phyloP scores from a whole-genome alignment of 192 early-diverging fungal genomes.

The Pecoramyces ruminantium region DNA sequence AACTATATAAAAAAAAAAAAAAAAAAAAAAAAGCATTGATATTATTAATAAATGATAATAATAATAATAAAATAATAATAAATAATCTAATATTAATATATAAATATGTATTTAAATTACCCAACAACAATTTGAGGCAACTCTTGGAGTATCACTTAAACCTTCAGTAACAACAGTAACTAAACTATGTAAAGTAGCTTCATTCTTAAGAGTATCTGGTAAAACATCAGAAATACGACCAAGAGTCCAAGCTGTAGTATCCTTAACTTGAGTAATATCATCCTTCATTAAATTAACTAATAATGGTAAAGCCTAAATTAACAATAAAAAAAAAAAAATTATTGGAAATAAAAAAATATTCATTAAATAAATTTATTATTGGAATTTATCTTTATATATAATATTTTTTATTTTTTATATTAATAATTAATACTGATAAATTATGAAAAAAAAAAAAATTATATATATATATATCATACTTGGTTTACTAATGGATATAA shows the following conservation, averaged over 20 bases:
- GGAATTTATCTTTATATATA: not conserved
- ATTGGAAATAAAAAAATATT: too few species aligned
- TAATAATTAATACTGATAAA: not conserved
- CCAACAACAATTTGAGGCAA: conserved; percentile 94
- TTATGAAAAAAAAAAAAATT: too few species aligned
- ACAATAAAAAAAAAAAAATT: too few species aligned
- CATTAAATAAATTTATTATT: not conserved
- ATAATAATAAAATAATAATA: too few species aligned
- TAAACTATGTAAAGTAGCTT: conserved; percentile 37
- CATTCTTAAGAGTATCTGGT: conserved; percentile 10
- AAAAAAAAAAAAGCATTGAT: too few species aligned
- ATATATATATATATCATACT: not conserved
- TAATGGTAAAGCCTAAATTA: conserved; percentile 51
- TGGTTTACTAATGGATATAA: conserved; percentile 56
- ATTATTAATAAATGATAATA: too few species aligned
- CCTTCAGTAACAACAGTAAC: conserved; percentile 64
- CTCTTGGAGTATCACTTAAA: conserved; percentile 68
- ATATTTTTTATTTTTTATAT: too few species aligned
- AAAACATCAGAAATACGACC: conserved; percentile 81
- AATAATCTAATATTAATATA: too few species aligned
- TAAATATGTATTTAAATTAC: conserved; percentile 16
- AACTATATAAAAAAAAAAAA: too few species aligned
- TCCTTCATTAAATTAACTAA: conserved; percentile 83
- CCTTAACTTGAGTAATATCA: conserved; percentile 75
- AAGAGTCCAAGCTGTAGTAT: conserved; percentile 96